Conservation (phyloP, 495 filamentous ascomycete species). For the Bombardia bombarda region DNA sequence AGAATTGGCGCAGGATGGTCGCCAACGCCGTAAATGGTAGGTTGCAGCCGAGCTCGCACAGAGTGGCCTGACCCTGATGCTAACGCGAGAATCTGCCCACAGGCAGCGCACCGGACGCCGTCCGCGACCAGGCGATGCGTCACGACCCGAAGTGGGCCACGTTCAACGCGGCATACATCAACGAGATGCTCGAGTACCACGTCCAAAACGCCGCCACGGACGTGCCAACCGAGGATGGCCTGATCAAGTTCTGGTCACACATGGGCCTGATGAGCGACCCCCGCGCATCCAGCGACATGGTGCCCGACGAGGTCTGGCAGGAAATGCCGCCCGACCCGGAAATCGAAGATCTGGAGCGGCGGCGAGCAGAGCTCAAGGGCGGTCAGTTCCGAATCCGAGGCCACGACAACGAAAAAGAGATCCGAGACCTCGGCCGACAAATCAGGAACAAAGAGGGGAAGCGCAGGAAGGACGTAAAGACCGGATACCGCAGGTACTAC, state of each 20-base stretch:
- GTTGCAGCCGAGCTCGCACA: background rate
- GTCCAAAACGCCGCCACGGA: conserved; percentile 14
- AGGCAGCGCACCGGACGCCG: too few species aligned
- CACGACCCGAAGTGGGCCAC: too few species aligned
- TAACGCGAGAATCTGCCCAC: too few species aligned
- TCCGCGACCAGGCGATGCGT: too few species aligned
- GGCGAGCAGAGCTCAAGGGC: conserved; percentile 11
- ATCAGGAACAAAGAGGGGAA: conserved; percentile 7
- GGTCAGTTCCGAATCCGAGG: conserved; percentile 11
- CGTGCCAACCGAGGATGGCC: conserved; percentile 5
- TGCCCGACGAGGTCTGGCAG: conserved; percentile 15
- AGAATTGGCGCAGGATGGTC: conserved; percentile 1
- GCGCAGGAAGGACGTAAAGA: conserved; percentile 1
- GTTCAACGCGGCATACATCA: conserved; percentile 16
- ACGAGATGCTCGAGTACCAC: conserved; percentile 11
- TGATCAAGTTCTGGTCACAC: conserved; percentile 5
- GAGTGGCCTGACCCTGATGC: too few species aligned
- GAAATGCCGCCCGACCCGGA: conserved; percentile 12
- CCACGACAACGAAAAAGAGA: conserved; percentile 5
- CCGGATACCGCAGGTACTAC: conserved; percentile 14
- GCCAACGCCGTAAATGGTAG: background rate
- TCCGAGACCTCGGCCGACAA: conserved; percentile 1
- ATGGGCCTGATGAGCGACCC: conserved; percentile 19
- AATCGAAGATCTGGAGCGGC: conserved; percentile 9
- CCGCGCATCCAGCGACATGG: conserved; percentile 10